These are phyloP conservation scores for Penicillium paneum DNA, from an alignment of 2,329 filamentous ascomycete genomes.

Conservation along the genomic window DNA sequence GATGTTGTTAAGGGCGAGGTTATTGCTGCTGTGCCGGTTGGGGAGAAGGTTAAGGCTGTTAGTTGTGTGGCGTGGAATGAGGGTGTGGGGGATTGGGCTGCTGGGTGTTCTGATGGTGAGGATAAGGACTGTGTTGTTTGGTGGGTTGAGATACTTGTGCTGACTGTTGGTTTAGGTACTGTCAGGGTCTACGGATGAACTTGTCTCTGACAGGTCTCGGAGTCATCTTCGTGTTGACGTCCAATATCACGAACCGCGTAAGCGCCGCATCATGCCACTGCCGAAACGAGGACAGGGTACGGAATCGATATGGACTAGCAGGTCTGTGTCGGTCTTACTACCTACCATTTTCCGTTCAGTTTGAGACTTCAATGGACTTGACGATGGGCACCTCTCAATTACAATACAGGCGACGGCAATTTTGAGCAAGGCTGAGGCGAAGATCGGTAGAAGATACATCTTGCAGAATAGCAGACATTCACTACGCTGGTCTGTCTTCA, in stretches of 20 bases:
- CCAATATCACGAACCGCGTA: neutral
- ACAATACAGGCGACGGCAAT: neutral
- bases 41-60: slow-evolving; percentile 41
- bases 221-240: neutral
- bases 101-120: slow-evolving; percentile 43
- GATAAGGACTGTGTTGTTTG: neutral
- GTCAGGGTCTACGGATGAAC: slow-evolving; percentile 8
- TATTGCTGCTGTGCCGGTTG: slow-evolving; percentile 56
- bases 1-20: slow-evolving; percentile 73
- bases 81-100: slow-evolving; percentile 39
- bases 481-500: neutral
- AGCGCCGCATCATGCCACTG: neutral
- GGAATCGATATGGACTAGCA: neutral
- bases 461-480: neutral
- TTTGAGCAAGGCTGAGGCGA: neutral
- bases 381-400: neutral
- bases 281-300: neutral
- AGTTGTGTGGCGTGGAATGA: slow-evolving; percentile 49
- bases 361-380: neutral
- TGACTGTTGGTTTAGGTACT: slow-evolving; percentile 1
- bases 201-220: neutral
- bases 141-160: neutral
- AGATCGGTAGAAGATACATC: too few relatives aligned
- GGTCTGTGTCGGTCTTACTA: neutral
- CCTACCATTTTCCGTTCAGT: neutral